phyloP scores from a whole-genome alignment of 73 alveolate genomes.

The Stentor coeruleus region DNA sequence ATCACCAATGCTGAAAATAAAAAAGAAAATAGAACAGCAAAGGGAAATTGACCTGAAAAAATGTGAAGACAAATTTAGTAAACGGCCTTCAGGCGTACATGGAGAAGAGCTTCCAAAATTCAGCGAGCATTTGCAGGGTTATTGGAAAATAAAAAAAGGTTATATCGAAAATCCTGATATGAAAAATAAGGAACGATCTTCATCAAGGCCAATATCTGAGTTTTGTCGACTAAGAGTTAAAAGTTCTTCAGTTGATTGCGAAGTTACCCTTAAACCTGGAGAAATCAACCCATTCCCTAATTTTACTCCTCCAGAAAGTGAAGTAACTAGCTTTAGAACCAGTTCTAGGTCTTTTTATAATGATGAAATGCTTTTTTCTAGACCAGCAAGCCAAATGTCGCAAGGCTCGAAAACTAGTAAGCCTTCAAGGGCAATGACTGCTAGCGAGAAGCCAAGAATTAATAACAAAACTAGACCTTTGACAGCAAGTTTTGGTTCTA shows the following conservation, averaged over 20 bases:
- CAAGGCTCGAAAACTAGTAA: no score
- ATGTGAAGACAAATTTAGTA: conserved; percentile 5
- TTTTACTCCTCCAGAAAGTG: neutral
- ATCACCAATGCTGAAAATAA: neutral
- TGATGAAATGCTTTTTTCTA: neutral
- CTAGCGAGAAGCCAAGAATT: no score
- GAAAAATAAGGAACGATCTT: neutral
- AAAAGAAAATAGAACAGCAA: neutral
- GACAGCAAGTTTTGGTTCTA: no score
- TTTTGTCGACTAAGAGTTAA: neutral
- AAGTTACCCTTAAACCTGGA: neutral
- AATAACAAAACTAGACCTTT: no score
- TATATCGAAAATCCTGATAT: conserved; percentile 50
- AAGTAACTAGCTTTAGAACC: neutral
- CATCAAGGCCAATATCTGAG: neutral
- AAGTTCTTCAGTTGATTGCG: neutral
- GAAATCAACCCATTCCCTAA: neutral
- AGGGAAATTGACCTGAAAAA: neutral
- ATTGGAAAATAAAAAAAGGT: conserved; percentile 59
- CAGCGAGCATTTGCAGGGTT: conserved; percentile 44
- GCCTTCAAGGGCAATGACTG: no score
- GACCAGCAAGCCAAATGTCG: neutral
- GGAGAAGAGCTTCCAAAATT: conserved; percentile 74
- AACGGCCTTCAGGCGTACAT: conserved; percentile 45
- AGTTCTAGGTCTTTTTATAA: neutral